Conservation (phyloP, 345 rosid species). For the Alliaria petiolata region DNA sequence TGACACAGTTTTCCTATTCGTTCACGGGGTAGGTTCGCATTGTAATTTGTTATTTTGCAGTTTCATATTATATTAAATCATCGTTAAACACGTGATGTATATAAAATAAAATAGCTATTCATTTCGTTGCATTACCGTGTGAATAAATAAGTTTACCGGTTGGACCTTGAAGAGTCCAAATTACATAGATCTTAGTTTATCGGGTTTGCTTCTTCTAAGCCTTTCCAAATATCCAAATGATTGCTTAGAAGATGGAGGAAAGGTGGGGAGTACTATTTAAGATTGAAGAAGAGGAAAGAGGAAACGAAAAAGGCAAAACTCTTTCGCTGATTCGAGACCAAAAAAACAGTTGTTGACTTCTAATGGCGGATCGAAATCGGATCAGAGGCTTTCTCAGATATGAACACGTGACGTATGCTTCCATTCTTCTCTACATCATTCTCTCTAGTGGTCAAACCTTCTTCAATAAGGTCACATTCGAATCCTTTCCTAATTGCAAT, state of each 20-base stretch:
- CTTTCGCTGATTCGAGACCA: no score
- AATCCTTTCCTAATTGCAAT: no score
- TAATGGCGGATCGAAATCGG: conserved; percentile 64
- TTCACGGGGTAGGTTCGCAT: not conserved
- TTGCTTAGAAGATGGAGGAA: no score
- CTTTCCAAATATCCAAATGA: no score
- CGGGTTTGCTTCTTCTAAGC: no score
- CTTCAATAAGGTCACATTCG: conserved; percentile 80
- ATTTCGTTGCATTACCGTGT: not conserved
- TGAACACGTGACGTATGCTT: conserved; percentile 60
- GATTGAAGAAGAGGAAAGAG: no score
- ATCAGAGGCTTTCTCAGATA: conserved; percentile 39
- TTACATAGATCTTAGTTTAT: no score
- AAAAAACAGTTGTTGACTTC: not conserved
- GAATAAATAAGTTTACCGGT: not conserved
- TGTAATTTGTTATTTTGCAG: not conserved
- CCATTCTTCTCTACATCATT: conserved; percentile 78
- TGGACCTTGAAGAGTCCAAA: not conserved
- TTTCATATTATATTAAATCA: not conserved
- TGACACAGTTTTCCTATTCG: not conserved
- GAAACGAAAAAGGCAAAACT: no score
- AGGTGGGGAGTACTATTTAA: no score
- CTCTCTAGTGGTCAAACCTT: conserved; percentile 96
- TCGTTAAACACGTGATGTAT: no score
- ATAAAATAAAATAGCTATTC: not conserved